Conservation (phyloP, 257 asterid species). For the Ehretia macrophylla region DNA sequence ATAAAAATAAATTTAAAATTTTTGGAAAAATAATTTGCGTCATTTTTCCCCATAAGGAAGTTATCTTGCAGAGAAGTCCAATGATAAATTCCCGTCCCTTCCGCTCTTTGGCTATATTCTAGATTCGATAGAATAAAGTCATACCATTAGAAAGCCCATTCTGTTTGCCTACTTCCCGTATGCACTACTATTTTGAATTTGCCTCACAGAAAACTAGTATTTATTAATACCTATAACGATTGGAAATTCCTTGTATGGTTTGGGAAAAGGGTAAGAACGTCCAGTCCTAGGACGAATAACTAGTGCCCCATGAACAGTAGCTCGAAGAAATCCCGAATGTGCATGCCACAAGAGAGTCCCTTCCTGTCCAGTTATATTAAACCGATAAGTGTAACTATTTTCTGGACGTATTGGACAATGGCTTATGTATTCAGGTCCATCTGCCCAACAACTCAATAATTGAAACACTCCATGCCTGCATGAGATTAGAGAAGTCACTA, state of each 20-base stretch:
- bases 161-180: background rate
- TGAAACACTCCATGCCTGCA: constrained; percentile 67
- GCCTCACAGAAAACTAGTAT: background rate
- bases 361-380: constrained; percentile 51
- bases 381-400: constrained; percentile 48
- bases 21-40: too few relatives aligned
- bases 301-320: constrained; percentile 61
- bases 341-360: constrained; percentile 68
- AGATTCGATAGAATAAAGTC: too few relatives aligned
- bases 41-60: too few relatives aligned
- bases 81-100: background rate
- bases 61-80: too few relatives aligned
- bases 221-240: background rate
- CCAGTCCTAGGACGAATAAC: constrained; percentile 49
- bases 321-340: constrained; percentile 62
- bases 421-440: constrained; percentile 63
- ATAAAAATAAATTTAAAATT: too few relatives aligned
- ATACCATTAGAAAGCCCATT: background rate
- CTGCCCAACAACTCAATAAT: constrained; percentile 55
- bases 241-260: background rate
- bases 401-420: constrained; percentile 69
- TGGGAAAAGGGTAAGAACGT: constrained; percentile 45
- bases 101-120: background rate
- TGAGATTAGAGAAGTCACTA: background rate
- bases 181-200: background rate